Evolutionary conservation across 805 yeast genomes (phyloP).

Genomic region (Pichia cabralensis): DNA sequence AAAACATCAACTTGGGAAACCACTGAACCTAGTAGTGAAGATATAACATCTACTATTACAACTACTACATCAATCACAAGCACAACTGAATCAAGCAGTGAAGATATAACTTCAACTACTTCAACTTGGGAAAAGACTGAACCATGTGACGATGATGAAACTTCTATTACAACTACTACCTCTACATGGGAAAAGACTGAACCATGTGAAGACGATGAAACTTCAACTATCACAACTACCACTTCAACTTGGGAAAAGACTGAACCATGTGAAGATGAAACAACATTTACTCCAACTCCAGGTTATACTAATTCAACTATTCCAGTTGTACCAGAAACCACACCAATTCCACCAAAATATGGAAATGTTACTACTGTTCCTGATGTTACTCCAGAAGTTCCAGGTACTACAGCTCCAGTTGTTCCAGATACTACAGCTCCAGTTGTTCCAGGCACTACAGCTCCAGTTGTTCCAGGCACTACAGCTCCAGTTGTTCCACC

Average conservation of each 20-base stretch:
- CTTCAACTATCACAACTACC: constrained; percentile 1
- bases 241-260: background rate
- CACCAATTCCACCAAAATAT: constrained; percentile 1
- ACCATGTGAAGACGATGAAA: too few species aligned
- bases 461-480: background rate
- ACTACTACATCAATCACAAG: background rate
- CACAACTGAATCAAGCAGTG: too few species aligned
- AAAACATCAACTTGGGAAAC: background rate
- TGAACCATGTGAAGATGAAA: background rate
- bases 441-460: constrained; percentile 1
- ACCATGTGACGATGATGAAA: too few species aligned
- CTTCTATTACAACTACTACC: background rate
- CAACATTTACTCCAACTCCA: background rate
- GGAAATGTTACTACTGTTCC: background rate
- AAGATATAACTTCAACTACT: background rate
- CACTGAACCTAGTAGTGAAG: background rate
- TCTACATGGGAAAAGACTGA: too few species aligned
- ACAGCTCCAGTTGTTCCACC: background rate
- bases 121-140: too few species aligned
- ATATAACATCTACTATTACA: background rate
- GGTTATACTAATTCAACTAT: constrained; percentile 1
- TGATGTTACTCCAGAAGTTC: background rate
- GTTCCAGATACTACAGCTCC: background rate
- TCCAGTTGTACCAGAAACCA: background rate
- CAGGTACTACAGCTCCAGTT: background rate